A percentile compares a stretch with the other conserved stretches of the same genome.
Evolutionary conservation across 768 basidiomycete species (phyloP).

Genomic region (Pleurotus djamor): DNA sequence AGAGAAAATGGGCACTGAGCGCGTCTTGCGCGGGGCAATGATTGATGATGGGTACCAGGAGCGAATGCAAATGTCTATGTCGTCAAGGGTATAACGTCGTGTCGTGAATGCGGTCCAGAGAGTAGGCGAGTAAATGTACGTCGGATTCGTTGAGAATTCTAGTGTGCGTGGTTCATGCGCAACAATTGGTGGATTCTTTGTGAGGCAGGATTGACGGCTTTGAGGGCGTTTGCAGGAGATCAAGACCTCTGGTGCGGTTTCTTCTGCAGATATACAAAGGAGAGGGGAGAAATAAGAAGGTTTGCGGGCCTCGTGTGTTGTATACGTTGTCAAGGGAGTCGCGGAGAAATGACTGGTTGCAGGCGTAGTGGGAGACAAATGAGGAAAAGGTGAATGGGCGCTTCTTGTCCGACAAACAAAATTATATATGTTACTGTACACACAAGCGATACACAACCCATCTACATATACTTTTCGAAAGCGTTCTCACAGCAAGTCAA

Average conservation of each 20-base stretch:
- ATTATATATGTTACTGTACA: too few species aligned
- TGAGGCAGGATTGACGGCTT: background rate
- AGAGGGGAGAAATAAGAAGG: background rate
- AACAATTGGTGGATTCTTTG: background rate
- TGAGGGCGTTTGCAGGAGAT: background rate
- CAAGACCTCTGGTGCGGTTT: too few species aligned
- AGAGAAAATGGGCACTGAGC: background rate
- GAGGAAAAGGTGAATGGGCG: background rate
- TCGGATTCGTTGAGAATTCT: background rate
- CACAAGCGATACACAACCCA: background rate
- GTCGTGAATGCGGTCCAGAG: background rate
- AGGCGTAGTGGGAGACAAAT: background rate
- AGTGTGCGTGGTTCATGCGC: conserved; percentile 1
- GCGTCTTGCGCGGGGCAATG: background rate
- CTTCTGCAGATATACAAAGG: background rate
- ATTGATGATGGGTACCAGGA: background rate
- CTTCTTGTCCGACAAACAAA: background rate
- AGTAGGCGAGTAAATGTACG: background rate
- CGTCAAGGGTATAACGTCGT: background rate
- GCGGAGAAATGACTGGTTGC: background rate
- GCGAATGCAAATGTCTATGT: background rate
- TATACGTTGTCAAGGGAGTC: background rate
- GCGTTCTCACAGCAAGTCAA: conserved; percentile 65
- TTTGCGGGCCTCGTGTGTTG: background rate
- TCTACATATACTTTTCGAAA: too few species aligned